These are phyloP conservation scores for Glomus cerebriforme DNA, from an alignment of 192 early-diverging fungal genomes.

Conservation along the genomic window DNA sequence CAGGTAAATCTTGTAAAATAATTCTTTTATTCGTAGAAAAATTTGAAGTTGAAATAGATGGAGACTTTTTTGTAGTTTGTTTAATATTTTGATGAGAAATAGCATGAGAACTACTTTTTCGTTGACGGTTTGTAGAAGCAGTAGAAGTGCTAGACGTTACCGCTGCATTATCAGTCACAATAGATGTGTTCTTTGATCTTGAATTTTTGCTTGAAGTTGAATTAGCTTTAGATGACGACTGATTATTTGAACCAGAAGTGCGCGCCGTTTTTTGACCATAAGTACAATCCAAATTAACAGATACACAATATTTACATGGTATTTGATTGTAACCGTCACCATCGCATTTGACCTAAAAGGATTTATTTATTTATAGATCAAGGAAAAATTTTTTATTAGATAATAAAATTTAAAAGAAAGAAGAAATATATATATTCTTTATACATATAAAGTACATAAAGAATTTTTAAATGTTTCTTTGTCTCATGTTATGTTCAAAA, in stretches of 20 bases:
- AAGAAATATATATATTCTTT: not conserved
- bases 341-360: conserved; percentile 26
- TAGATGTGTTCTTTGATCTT: not conserved
- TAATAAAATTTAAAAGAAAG: not conserved
- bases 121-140: not conserved
- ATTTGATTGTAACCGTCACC: conserved; percentile 25
- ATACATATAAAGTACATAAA: not conserved
- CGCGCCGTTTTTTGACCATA: conserved; percentile 4
- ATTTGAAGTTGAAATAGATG: not conserved
- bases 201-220: not conserved
- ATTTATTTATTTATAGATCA: not conserved
- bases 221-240: not conserved
- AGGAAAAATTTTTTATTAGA: too few relatives aligned
- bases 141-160: not conserved
- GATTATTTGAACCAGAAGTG: not conserved
- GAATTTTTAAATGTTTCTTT: not conserved
- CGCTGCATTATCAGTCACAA: not conserved
- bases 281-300: conserved; percentile 26
- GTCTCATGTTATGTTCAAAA: not conserved
- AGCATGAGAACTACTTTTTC: not conserved
- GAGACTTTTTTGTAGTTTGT: not conserved
- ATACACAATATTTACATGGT: conserved; percentile 28
- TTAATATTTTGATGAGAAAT: not conserved
- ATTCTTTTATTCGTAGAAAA: not conserved
- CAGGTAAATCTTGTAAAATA: conserved; percentile 4